phyloP scores from a whole-genome alignment of 768 basidiomycete genomes.

The Nidularia pulvinata region DNA sequence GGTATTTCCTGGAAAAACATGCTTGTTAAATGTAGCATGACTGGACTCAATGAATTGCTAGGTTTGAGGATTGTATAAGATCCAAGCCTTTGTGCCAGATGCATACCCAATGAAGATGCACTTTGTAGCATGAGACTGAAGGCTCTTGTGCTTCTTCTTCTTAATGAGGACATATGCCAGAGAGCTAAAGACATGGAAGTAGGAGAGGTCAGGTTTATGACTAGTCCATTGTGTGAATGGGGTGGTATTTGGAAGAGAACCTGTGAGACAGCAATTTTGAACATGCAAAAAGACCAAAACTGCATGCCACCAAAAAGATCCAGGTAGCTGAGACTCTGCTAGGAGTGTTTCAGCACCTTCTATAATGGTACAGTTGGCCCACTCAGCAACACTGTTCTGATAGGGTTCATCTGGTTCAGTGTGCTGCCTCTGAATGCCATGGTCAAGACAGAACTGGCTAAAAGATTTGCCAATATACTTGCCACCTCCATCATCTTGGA shows the following conservation, averaged over 20 bases:
- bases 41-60: conserved; percentile 13
- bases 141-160: conserved; percentile 19
- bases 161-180: conserved; percentile 26
- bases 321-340: not conserved
- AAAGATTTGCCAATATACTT: not conserved
- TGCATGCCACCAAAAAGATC: not conserved
- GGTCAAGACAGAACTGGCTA: not conserved
- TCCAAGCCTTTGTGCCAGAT: conserved; percentile 15
- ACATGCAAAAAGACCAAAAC: not conserved
- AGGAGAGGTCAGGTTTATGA: not conserved
- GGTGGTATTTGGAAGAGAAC: not conserved
- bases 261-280: not conserved
- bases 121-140: conserved; percentile 14
- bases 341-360: not conserved
- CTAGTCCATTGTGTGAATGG: not conserved
- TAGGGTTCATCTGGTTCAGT: not conserved
- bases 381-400: not conserved
- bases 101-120: conserved; percentile 28
- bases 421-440: not conserved
- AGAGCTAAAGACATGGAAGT: conserved; percentile 29
- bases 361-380: not conserved
- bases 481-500: not conserved
- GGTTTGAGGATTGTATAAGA: conserved; percentile 17
- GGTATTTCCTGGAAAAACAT: conserved; percentile 17
- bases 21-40: conserved; percentile 24